phyloP scores from a whole-genome alignment of 164 flowering plant species.

The Vitis rupestris region DNA sequence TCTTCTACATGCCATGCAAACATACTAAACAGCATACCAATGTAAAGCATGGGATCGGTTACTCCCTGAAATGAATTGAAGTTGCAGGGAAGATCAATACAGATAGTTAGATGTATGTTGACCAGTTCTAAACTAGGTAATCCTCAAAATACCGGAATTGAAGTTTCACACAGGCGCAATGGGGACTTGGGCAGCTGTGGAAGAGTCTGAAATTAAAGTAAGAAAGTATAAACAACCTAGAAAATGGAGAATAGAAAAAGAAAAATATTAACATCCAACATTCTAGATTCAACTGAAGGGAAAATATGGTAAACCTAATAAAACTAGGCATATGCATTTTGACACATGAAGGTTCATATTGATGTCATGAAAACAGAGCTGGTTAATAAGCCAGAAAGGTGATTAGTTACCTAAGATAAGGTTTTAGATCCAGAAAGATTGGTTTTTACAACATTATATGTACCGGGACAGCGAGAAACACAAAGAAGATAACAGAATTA shows the following conservation, averaged over 20 bases:
- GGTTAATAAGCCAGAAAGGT: no score
- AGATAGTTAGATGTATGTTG: background rate
- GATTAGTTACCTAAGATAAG: no score
- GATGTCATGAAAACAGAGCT: no score
- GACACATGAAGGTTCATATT: no score
- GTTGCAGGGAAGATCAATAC: background rate
- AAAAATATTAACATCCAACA: no score
- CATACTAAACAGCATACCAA: constrained; percentile 27
- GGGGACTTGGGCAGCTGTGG: constrained; percentile 15
- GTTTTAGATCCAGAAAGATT: no score
- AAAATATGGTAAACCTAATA: background rate
- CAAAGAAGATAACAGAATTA: background rate
- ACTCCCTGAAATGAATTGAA: constrained; percentile 8
- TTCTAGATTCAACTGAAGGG: background rate
- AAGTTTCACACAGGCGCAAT: constrained; percentile 19
- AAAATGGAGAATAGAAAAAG: background rate
- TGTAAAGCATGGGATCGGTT: constrained; percentile 21
- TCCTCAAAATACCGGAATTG: constrained; percentile 19
- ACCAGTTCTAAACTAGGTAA: no score
- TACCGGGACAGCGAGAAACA: background rate
- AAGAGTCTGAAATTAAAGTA: constrained; percentile 13
- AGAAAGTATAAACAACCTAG: background rate
- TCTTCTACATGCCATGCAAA: constrained; percentile 31
- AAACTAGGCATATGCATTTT: background rate
- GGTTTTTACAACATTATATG: no score